These are phyloP conservation scores for Tausonia pullulans DNA, from an alignment of 1,284 basidiomycete species.

Conservation along the genomic window DNA sequence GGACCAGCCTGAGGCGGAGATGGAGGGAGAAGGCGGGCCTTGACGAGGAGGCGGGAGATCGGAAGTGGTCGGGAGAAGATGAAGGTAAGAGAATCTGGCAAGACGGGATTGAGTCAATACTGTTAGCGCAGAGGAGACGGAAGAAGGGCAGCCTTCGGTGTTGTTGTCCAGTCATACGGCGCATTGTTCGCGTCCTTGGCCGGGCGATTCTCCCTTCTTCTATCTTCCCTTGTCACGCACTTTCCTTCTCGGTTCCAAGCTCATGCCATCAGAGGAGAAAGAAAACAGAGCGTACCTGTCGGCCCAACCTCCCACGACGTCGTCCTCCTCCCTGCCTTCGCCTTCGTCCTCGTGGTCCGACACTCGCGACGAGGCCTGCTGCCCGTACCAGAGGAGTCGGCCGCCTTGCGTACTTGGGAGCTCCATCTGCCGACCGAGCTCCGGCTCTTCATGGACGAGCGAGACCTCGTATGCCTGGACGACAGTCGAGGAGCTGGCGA, in stretches of 20 bases:
- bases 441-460: not conserved
- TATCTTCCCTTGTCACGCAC: constrained; percentile 5
- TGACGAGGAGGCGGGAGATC: constrained; percentile 14
- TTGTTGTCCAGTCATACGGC: constrained; percentile 14
- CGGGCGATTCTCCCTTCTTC: too few species aligned
- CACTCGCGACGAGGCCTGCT: not conserved
- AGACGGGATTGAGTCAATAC: constrained; percentile 11
- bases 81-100: constrained; percentile 62
- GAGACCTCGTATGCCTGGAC: constrained; percentile 8
- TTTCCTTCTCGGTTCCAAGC: not conserved
- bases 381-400: not conserved
- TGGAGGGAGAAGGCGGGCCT: constrained; percentile 20
- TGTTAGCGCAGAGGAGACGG: constrained; percentile 7
- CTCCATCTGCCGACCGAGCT: constrained; percentile 4
- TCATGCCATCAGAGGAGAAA: not conserved
- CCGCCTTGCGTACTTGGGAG: not conserved
- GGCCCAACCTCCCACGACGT: constrained; percentile 38
- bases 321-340: constrained; percentile 27
- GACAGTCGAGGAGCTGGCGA: too few species aligned
- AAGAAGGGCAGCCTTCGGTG: constrained; percentile 16
- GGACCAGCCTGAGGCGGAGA: constrained; percentile 48
- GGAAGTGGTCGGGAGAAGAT: constrained; percentile 46
- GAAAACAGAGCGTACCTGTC: constrained; percentile 47
- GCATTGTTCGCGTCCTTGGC: too few species aligned
- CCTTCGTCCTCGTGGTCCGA: not conserved